Evolutionary conservation across 495 filamentous ascomycete species (phyloP), one percentile per base, ranked within the genome.

Genomic region (Xylaria telfairii): DNA sequence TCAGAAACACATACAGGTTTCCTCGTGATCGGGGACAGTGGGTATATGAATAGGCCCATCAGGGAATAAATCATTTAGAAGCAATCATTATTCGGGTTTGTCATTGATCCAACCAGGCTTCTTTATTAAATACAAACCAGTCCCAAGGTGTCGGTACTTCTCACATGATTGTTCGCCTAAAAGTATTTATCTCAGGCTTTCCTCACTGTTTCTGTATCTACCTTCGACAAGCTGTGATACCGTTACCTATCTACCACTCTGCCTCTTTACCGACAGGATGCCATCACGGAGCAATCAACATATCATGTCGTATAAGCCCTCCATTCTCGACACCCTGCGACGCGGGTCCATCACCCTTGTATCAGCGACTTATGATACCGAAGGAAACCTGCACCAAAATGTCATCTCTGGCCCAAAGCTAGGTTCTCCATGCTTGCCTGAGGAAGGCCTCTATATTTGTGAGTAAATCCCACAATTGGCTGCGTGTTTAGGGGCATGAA

Each of bases 401-500:
- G 15, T 68, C n/a, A 61, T 75, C 34, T 64, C 72, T 4, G 64
- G n/a, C 13, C 9, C 17, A 26, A 67, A 69, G 21, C 28, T 37
- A 9, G 4, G 3, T 19, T 19, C 5, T 24, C n/a, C 19, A 12
- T 60, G 66, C 13, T 26, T 75, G 32, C 71, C 69, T 17, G 73
- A 77, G 12, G 73, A 75, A 42, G 75, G 75, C 10, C 26, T 75
- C 28, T 77, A 71, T 54, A 49, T 77, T 46, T 12, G 51, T 54
- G 13, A 54, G 51, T 30, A 6, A 4, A 9, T 2, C 4, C 51
- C 13, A 9, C 26, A 17, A 9, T 54, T 30, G 15, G 2, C 12
- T 3, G 4, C 44, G 44, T 19, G 44, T 46, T 46, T 19, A 1
- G 10, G n/a, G 1, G 21, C 4, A 26, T 26, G 47, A 12, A 51